These are phyloP conservation scores for Adansonia grandidieri DNA, from an alignment of 441 rosid genomes.

Conservation along the genomic window DNA sequence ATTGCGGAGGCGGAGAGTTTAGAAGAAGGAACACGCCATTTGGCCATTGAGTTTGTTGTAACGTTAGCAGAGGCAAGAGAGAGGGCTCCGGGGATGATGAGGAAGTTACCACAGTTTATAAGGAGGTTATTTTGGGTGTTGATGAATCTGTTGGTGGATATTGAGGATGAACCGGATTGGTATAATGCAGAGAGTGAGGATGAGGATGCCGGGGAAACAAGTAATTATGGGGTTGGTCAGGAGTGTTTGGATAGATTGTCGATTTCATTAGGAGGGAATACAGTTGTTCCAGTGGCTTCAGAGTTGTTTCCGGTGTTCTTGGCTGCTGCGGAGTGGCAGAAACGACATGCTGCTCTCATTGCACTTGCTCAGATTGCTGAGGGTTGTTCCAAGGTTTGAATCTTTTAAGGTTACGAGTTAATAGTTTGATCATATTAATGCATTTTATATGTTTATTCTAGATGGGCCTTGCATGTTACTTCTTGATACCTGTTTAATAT, in stretches of 20 bases:
- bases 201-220: conserved; percentile 54
- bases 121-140: conserved; percentile 41
- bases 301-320: conserved; percentile 41
- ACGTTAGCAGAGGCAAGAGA: conserved; percentile 49
- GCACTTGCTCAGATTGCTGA: conserved; percentile 53
- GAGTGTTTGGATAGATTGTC: conserved; percentile 55
- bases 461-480: not conserved
- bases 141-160: conserved; percentile 47
- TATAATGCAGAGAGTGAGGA: conserved; percentile 47
- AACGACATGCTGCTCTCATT: conserved; percentile 51
- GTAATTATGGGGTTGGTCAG: conserved; percentile 56
- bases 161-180: conserved; percentile 59
- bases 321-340: conserved; percentile 54
- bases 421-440: not conserved
- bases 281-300: conserved; percentile 45
- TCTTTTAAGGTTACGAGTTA: not conserved
- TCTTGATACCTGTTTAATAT: not conserved
- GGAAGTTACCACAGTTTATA: conserved; percentile 45
- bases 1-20: conserved; percentile 53
- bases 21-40: conserved; percentile 54
- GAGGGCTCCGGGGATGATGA: conserved; percentile 55
- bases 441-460: conserved; percentile 2
- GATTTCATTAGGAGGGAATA: conserved; percentile 48
- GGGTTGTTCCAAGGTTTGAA: conserved; percentile 51
- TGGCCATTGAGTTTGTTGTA: conserved; percentile 48